A percentile compares a stretch with the other conserved stretches of the same genome.
Conservation (phyloP, 2,329 filamentous ascomycete genomes). For the Aspergillus thermomutatus region DNA sequence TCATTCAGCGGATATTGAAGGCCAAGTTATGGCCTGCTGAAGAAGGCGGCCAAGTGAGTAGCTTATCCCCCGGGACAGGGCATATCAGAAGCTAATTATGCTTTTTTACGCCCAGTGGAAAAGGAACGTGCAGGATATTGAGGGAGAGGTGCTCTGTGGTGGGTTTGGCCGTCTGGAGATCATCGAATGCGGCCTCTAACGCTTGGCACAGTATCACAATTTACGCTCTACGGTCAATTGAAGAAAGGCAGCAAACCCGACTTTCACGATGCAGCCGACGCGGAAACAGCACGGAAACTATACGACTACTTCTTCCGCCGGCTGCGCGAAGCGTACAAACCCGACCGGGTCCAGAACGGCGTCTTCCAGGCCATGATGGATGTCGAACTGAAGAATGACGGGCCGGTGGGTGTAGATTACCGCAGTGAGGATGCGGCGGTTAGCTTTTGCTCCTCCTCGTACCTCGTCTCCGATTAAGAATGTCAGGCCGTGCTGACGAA, state of each 20-base stretch:
- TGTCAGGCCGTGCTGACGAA: constrained; percentile 10
- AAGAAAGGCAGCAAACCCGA: constrained; percentile 95
- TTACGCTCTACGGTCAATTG: constrained; percentile 87
- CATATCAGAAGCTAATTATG: constrained; percentile 1
- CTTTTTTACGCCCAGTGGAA: constrained; percentile 69
- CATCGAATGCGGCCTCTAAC: constrained; percentile 19
- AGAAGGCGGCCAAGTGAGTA: constrained; percentile 59
- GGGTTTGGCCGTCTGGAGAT: constrained; percentile 17
- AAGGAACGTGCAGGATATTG: constrained; percentile 78
- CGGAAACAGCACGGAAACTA: constrained; percentile 72
- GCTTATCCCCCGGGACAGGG: background rate
- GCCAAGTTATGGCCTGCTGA: constrained; percentile 90
- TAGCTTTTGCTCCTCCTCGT: constrained; percentile 32
- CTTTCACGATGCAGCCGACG: constrained; percentile 82
- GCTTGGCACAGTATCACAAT: constrained; percentile 74
- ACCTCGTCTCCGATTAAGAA: constrained; percentile 7
- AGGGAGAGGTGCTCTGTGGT: constrained; percentile 94
- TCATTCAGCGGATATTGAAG: constrained; percentile 84
- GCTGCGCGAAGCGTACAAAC: constrained; percentile 67
- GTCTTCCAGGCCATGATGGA: constrained; percentile 99
- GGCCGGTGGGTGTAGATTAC: constrained; percentile 63
- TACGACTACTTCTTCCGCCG: constrained; percentile 82
- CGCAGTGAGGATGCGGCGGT: constrained; percentile 56
- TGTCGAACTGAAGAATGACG: constrained; percentile 85
- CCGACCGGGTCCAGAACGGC: constrained; percentile 84